Base-by-base conservation (phyloP, 495 filamentous ascomycete genomes). In the Durotheca rogersii region DNA sequence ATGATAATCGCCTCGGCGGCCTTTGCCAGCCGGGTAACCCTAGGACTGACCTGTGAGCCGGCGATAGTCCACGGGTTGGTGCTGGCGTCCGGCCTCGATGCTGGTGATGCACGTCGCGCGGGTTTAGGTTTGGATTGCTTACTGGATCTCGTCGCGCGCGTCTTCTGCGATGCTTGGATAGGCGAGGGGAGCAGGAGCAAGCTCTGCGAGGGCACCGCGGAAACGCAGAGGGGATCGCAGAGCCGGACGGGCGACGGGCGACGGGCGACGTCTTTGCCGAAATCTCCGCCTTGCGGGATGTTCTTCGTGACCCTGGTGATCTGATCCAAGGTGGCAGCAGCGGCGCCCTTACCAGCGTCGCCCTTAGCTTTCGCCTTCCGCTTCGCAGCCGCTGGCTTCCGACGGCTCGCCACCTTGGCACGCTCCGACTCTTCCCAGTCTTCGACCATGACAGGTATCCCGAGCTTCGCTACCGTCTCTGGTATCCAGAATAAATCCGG, bases 401-500 rank as follows among this genome's bases (percentile, higher is more conserved):
- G 51, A 16, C 56, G 53, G 45, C 56, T 38, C 6, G 60, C 46
- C 35, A 43, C 48, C 55, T 79, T 85, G 10, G 74, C 68, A 41
- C 79, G 70, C 38, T 72, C 67, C 29, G 80, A 73, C 14, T 78
- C 82, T 53, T 95, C 84, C 82, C 89, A 98, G 16, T 81, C 82
- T 47, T 87, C 76, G 1, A 91, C 82, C n/a, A 81, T 77, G 9
- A 85, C 67, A 14, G 88, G 89, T 39, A 88, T 74, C 0, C 89
- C 86, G 11, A 86, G 61, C 42, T 80, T 85, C 7, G 82, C 83
- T 48, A 88, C 72, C 0, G 79, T 77, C 58, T 90, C 85, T 7
- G 88, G 79, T 4, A 96, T 67, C 91, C 91, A 98, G 2, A 75
- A 60, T 27, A 81, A 65, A 21, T 82, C 81, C 2, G 88, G 81